Conservation (phyloP, 257 asterid genomes). For the Nyctanthes arbortristis region DNA sequence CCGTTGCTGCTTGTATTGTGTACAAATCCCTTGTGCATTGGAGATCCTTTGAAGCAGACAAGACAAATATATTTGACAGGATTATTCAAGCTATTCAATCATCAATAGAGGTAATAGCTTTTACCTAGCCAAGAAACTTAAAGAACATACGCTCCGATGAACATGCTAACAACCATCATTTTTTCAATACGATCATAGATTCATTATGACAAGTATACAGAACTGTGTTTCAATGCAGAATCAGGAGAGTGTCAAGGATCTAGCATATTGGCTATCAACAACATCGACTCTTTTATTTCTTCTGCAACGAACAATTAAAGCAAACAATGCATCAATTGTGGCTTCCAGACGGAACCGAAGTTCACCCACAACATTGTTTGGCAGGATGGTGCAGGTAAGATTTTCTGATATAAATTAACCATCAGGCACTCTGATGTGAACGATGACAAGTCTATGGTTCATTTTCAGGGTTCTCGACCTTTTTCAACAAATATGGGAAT, state of each 20-base stretch:
- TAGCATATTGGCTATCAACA: slow-evolving; percentile 89
- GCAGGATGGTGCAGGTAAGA: slow-evolving; percentile 89
- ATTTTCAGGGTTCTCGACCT: slow-evolving; percentile 63
- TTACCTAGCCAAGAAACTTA: background rate
- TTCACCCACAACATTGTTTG: slow-evolving; percentile 74
- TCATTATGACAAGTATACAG: slow-evolving; percentile 12
- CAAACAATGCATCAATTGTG: slow-evolving; percentile 58
- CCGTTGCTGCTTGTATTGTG: slow-evolving; percentile 78
- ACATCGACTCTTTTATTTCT: slow-evolving; percentile 86
- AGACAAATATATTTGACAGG: slow-evolving; percentile 76
- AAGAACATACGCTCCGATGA: too few relatives aligned
- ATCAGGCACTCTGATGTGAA: slow-evolving; percentile 6
- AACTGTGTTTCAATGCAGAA: slow-evolving; percentile 37
- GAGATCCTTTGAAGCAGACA: slow-evolving; percentile 94
- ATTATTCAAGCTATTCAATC: slow-evolving; percentile 79
- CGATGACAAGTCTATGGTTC: slow-evolving; percentile 28
- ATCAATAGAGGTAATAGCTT: slow-evolving; percentile 69
- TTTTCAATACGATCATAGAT: too few relatives aligned
- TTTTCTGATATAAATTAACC: slow-evolving; percentile 19
- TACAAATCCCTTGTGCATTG: slow-evolving; percentile 82
- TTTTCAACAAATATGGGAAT: slow-evolving; percentile 65
- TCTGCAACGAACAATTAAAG: slow-evolving; percentile 80
- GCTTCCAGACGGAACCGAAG: slow-evolving; percentile 66
- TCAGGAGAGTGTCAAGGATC: slow-evolving; percentile 59
- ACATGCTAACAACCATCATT: too few relatives aligned